A percentile compares a stretch with the other conserved stretches of the same genome.
Evolutionary conservation across 148 eudicot species (phyloP).

Genomic region (Selenicereus undatus): DNA sequence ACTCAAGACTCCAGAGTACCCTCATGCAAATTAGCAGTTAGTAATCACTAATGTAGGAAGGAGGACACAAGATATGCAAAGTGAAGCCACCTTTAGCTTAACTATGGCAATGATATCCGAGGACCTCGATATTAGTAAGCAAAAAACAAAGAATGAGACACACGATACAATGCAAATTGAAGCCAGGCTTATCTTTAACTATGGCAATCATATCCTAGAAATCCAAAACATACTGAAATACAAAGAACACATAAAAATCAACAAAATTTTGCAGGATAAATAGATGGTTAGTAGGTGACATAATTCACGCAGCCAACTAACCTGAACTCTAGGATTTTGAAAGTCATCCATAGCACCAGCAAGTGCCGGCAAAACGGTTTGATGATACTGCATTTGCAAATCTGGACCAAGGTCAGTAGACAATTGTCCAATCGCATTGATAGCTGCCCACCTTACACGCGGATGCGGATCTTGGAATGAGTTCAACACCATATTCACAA

Average conservation of each 20-base stretch:
- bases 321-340: constrained; percentile 98
- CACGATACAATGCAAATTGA: not conserved
- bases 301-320: constrained; percentile 17
- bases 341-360: constrained; percentile 94
- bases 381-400: constrained; percentile 85
- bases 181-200: not conserved
- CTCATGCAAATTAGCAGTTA: not conserved
- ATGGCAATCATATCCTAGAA: not conserved
- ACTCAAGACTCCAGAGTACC: not conserved
- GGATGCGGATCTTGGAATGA: constrained; percentile 93
- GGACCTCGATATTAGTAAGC: not conserved
- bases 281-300: not conserved
- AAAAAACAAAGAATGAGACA: not conserved
- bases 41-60: not conserved
- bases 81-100: not conserved
- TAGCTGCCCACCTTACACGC: constrained; percentile 97
- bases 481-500: constrained; percentile 75
- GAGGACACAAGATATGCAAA: not conserved
- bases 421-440: constrained; percentile 93
- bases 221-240: not conserved
- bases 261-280: not conserved
- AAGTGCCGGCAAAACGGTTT: constrained; percentile 71
- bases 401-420: constrained; percentile 97
- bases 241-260: not conserved
- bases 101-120: not conserved